phyloP scores from a whole-genome alignment of 148 eudicot species.

The Diospyros lotus region DNA sequence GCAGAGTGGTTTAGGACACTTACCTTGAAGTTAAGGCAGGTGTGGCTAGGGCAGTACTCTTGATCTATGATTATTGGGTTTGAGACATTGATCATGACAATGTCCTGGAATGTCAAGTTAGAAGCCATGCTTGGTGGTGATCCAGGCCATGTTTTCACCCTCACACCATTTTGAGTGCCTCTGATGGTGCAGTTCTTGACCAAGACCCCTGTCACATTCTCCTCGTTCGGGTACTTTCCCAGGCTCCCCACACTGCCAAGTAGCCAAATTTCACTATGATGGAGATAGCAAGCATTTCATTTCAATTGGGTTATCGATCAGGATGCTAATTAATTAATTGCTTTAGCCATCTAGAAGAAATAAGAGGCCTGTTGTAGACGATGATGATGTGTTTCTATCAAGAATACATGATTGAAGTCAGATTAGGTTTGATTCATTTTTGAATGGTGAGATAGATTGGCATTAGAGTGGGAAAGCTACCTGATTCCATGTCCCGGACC shows the following conservation, averaged over 20 bases:
- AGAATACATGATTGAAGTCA: no score
- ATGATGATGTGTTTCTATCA: no score
- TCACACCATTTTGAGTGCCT: constrained; percentile 9
- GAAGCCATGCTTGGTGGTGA: constrained; percentile 6
- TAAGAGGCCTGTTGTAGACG: no score
- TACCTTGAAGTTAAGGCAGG: not conserved
- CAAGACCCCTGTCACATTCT: not conserved
- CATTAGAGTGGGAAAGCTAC: not conserved
- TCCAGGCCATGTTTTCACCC: constrained; percentile 17
- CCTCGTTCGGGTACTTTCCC: constrained; percentile 4
- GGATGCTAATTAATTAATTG: no score
- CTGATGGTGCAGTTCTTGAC: constrained; percentile 10
- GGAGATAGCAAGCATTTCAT: no score
- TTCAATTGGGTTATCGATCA: no score
- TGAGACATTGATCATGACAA: constrained; percentile 10
- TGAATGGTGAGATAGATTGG: no score
- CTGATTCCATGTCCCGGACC: constrained; percentile 19
- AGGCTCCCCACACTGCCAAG: constrained; percentile 9
- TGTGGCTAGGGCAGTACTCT: not conserved
- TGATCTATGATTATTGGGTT: constrained; percentile 13
- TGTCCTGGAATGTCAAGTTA: not conserved
- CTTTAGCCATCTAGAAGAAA: no score
- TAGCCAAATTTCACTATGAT: no score
- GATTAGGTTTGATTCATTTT: no score
- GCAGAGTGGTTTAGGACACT: not conserved